A percentile compares a stretch with the other conserved stretches of the same genome.
These are phyloP conservation scores for Tylopilus sp. DNA, from an alignment of 768 basidiomycete species.

Conservation along the genomic window DNA sequence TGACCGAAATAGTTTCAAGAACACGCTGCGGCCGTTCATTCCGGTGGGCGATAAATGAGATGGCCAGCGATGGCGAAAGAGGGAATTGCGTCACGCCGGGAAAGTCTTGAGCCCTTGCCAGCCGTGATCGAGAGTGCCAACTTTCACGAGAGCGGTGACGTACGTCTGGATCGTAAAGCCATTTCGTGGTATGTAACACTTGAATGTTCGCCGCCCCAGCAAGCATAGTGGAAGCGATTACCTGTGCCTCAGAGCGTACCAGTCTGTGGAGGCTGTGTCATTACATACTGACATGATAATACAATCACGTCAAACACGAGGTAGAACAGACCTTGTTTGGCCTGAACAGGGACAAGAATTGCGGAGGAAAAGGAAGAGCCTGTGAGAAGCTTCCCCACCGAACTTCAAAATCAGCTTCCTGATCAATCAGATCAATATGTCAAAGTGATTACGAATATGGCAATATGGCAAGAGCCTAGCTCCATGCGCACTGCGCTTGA, in stretches of 20 bases:
- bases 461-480: constrained; percentile 2
- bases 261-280: constrained; percentile 9
- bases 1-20: constrained; percentile 11
- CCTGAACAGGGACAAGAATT: constrained; percentile 4
- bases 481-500: background rate
- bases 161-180: constrained; percentile 18
- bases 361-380: constrained; percentile 5
- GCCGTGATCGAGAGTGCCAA: constrained; percentile 9
- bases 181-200: constrained; percentile 23
- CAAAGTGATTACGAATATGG: constrained; percentile 5
- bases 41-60: constrained; percentile 10
- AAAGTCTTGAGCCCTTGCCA: constrained; percentile 11
- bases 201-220: constrained; percentile 16
- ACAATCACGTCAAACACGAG: constrained; percentile 24
- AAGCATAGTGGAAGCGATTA: constrained; percentile 8
- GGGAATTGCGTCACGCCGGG: constrained; percentile 16
- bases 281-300: constrained; percentile 12
- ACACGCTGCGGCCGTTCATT: constrained; percentile 19
- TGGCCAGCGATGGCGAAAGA: constrained; percentile 15
- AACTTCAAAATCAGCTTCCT: constrained; percentile 6
- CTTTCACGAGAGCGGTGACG: constrained; percentile 26
- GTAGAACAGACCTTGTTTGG: constrained; percentile 12
- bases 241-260: constrained; percentile 4
- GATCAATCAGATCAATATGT: constrained; percentile 14
- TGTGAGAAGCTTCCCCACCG: constrained; percentile 10